These are phyloP conservation scores for Chamaecyparis obtusa DNA, from an alignment of 75 land plant species.

Conservation along the genomic window DNA sequence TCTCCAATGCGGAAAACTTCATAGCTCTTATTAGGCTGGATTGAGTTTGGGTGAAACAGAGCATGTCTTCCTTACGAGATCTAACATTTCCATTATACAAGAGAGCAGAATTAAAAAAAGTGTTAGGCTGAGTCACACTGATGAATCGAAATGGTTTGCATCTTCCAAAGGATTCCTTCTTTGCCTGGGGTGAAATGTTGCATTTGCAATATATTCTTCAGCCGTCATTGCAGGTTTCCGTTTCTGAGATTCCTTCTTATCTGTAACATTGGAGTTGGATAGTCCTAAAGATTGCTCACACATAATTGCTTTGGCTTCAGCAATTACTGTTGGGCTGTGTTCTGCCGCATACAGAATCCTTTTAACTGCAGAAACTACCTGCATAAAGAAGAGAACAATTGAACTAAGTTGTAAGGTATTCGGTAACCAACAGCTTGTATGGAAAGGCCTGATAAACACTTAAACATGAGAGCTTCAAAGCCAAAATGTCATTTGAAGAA, in stretches of 20 bases:
- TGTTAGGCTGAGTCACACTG: neutral
- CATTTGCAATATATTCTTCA: conserved; percentile 47
- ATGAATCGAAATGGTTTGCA: neutral
- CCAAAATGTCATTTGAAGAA: neutral
- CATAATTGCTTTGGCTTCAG: conserved; percentile 67
- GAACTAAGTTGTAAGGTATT: neutral
- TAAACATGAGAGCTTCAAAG: neutral
- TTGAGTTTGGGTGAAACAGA: neutral
- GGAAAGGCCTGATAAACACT: neutral
- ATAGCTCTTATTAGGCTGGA: neutral
- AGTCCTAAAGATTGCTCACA: neutral
- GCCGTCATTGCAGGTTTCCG: conserved; percentile 40
- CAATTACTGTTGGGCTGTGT: conserved; percentile 47
- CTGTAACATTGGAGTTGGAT: conserved; percentile 20
- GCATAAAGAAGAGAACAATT: conserved; percentile 12
- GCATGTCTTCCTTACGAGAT: neutral
- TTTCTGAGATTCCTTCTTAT: conserved; percentile 38
- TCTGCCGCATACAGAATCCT: conserved; percentile 82
- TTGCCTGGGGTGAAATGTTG: conserved; percentile 40
- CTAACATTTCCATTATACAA: neutral
- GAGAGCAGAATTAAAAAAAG: neutral
- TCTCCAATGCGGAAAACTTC: neutral
- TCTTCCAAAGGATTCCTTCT: conserved; percentile 10
- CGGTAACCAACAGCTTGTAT: neutral
- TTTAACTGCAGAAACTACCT: conserved; percentile 79